Evolutionary conservation across 805 yeast species (phyloP), one percentile per base, ranked within the genome.

Genomic region (Saccharomycopsis amapae): DNA sequence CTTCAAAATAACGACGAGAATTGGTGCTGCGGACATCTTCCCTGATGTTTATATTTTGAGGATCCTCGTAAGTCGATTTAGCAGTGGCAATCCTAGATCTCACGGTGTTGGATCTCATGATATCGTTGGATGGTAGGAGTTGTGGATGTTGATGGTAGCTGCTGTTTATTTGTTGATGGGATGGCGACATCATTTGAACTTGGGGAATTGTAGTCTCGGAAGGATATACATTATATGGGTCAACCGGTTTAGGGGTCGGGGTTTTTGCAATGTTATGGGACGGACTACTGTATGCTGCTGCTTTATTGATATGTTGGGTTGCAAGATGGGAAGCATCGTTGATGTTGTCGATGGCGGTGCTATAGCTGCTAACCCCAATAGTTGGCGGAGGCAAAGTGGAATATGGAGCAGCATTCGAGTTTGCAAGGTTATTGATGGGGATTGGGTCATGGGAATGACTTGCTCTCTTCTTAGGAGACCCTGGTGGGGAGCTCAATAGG

Each of bases 401-500:
- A 22, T 42, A 42, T 15, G 45, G 45, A 18, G 39, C 31, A 2
- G 37, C 20, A 13, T 23, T 25, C 6, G 4, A 7, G 24, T 26
- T 25, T 15, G 30, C 30, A 12, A 26, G 7, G 12, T 26, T 26
- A 26, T 26, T 26, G 10, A 9, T 12, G n/a, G n/a, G n/a, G n/a
- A n/a, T n/a, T n/a, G n/a, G n/a, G n/a, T n/a, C n/a, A n/a, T n/a
- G n/a, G 12, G 30, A 26, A 26, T 26, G 30, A 26, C 7, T 26
- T 9, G 30, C 30, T 26, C 10, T 9, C 17, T 40, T 28, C 22
- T 18, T 17, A 7, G 45, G 45, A 17, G 38, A 30, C 3, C 24
- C 25, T 19, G 38, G 48, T 13, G 48, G 48, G n/a, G 48, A 33
- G 5, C 23, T 30, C 18, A 42, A 35, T n/a, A 22, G 17, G 5